Percentiles rank a stretch among this genome's conserved stretches.
phyloP scores from a whole-genome alignment of 1,139 yeast species.

The Suhomyces taliae region DNA sequence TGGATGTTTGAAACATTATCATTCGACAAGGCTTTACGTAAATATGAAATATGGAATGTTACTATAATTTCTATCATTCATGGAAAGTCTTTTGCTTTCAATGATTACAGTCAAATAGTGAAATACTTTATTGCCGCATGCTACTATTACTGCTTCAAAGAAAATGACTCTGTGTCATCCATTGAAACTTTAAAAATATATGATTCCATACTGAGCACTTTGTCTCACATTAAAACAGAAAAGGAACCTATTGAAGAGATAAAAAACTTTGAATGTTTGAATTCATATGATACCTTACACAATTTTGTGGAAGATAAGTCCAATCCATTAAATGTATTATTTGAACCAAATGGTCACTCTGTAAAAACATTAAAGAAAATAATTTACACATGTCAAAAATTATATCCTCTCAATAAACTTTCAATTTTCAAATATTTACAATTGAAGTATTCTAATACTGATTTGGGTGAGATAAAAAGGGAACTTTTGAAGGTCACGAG shows the following conservation, averaged over 20 bases:
- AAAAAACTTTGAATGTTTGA: background rate
- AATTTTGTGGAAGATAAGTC: constrained; percentile 3
- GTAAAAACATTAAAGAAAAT: constrained; percentile 22
- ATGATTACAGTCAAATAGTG: constrained; percentile 17
- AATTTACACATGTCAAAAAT: constrained; percentile 40
- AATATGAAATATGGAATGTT: constrained; percentile 28
- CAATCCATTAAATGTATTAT: constrained; percentile 20
- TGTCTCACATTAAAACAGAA: constrained; percentile 10
- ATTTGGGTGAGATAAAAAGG: constrained; percentile 19
- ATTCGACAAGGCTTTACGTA: constrained; percentile 10
- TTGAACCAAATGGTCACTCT: constrained; percentile 23
- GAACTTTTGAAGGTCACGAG: constrained; percentile 32
- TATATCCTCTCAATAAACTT: constrained; percentile 43
- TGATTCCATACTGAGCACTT: constrained; percentile 29
- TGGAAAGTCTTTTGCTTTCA: constrained; percentile 11
- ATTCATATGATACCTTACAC: background rate
- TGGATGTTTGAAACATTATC: constrained; percentile 25
- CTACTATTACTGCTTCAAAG: constrained; percentile 21
- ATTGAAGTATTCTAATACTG: constrained; percentile 23
- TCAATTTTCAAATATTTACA: constrained; percentile 36
- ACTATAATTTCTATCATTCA: constrained; percentile 21
- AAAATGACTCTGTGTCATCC: constrained; percentile 19
- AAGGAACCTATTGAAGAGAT: constrained; percentile 2
- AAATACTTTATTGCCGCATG: constrained; percentile 26
- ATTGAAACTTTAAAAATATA: constrained; percentile 32